Conservation (phyloP, 371 early-diverging fungal genomes). For the Mortierella sp. region DNA sequence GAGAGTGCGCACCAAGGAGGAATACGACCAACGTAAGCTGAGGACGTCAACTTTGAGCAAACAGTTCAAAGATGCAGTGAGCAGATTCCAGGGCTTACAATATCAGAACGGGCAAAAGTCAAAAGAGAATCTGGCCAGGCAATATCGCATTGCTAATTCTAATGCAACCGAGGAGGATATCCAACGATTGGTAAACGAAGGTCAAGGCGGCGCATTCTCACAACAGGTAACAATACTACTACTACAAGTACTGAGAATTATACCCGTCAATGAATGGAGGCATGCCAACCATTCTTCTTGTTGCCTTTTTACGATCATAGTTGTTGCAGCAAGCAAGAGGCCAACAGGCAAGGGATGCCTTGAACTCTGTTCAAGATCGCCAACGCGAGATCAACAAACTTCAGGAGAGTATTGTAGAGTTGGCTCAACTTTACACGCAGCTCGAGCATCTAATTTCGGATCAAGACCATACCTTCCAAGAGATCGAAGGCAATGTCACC, state of each 20-base stretch:
- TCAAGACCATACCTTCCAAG: conserved; percentile 40
- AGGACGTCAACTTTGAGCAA: conserved; percentile 52
- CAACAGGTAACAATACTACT: conserved; percentile 42
- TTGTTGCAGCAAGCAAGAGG: conserved; percentile 45
- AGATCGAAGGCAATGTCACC: conserved; percentile 39
- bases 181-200: conserved; percentile 23
- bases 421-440: conserved; percentile 35
- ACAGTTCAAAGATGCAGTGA: conserved; percentile 50
- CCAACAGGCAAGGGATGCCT: conserved; percentile 37
- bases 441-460: conserved; percentile 47
- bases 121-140: conserved; percentile 40
- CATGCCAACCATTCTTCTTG: neutral
- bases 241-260: neutral
- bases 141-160: conserved; percentile 48
- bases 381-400: conserved; percentile 39
- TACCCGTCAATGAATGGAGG: too few relatives aligned
- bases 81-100: conserved; percentile 36
- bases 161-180: conserved; percentile 45
- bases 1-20: conserved; percentile 37
- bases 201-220: conserved; percentile 34
- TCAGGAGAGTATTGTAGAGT: conserved; percentile 42
- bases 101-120: conserved; percentile 50
- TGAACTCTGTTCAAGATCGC: conserved; percentile 46
- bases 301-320: conserved; percentile 3
- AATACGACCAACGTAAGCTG: conserved; percentile 44